A percentile compares a stretch with the other conserved stretches of the same genome.
phyloP scores from a whole-genome alignment of 2,329 filamentous ascomycete genomes.

The Raffaelea arxii region DNA sequence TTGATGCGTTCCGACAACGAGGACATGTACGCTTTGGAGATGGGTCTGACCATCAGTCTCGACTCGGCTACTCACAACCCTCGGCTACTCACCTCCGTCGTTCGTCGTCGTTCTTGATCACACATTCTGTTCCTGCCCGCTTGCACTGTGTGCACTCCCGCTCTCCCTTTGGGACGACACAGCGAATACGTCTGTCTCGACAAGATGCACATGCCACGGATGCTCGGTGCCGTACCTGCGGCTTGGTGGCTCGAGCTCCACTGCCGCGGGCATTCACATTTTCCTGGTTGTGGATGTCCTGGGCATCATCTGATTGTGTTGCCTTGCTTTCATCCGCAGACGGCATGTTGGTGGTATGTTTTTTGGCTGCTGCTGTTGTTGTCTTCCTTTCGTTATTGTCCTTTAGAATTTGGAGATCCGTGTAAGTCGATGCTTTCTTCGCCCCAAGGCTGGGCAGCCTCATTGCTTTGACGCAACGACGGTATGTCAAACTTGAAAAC shows the following conservation, averaged over 20 bases:
- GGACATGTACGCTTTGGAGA: slow-evolving; percentile 48
- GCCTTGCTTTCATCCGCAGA: slow-evolving; percentile 6
- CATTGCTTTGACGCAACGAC: no score
- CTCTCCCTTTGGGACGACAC: slow-evolving; percentile 43
- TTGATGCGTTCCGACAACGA: slow-evolving; percentile 44
- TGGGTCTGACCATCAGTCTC: slow-evolving; percentile 29
- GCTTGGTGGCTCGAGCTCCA: slow-evolving; percentile 19
- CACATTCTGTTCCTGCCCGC: slow-evolving; percentile 37
- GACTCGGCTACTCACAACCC: background rate
- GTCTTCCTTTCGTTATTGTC: background rate
- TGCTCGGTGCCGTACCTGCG: slow-evolving; percentile 34
- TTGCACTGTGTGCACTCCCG: slow-evolving; percentile 42
- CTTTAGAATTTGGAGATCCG: background rate
- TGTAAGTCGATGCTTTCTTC: background rate
- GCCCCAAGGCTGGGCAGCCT: slow-evolving; percentile 5
- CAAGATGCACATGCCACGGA: slow-evolving; percentile 47
- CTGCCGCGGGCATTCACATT: slow-evolving; percentile 22
- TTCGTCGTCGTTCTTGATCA: slow-evolving; percentile 50
- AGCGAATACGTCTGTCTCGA: slow-evolving; percentile 35
- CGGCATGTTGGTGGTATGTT: slow-evolving; percentile 1
- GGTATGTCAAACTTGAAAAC: no score
- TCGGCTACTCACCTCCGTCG: slow-evolving; percentile 33
- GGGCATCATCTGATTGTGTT: slow-evolving; percentile 11
- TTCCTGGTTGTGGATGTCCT: slow-evolving; percentile 22
- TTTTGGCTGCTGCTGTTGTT: background rate